phyloP scores from a whole-genome alignment of 805 yeast species.

The Kodamaea jinghongensis region DNA sequence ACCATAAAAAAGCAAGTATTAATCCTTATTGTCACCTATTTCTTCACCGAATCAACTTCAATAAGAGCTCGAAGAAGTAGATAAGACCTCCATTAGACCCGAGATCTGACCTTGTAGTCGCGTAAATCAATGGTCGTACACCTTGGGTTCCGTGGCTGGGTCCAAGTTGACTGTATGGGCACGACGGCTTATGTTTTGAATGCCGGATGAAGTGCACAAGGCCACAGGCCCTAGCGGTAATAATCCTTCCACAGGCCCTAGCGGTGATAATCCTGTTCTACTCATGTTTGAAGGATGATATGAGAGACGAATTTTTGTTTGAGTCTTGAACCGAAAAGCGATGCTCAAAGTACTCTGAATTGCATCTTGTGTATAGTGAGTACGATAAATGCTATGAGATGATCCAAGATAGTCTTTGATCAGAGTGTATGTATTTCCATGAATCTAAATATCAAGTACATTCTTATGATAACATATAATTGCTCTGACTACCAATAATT shows the following conservation, averaged over 20 bases:
- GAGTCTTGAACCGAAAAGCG: no score
- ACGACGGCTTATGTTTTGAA: constrained; percentile 86
- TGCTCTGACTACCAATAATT: no score
- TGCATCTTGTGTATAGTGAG: no score
- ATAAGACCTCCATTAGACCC: constrained; percentile 96
- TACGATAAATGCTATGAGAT: no score
- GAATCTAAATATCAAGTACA: no score
- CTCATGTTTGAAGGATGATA: no score
- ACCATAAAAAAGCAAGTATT: constrained; percentile 89
- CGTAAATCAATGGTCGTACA: constrained; percentile 90
- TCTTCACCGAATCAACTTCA: constrained; percentile 97
- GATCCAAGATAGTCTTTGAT: no score
- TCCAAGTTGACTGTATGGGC: constrained; percentile 94
- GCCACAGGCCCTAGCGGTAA: constrained; percentile 92
- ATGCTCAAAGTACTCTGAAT: no score
- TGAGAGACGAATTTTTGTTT: no score
- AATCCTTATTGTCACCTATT: constrained; percentile 93
- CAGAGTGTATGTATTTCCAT: no score
- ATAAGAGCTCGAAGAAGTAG: constrained; percentile 88
- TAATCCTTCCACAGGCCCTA: constrained; percentile 99
- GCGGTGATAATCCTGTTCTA: constrained; percentile 86
- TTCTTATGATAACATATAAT: no score
- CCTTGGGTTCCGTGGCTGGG: constrained; percentile 95
- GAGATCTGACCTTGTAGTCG: constrained; percentile 83
- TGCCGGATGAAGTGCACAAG: constrained; percentile 83